Evolutionary conservation across 176 grass and related monocot species (phyloP).

Genomic region (Lolium multiflorum): DNA sequence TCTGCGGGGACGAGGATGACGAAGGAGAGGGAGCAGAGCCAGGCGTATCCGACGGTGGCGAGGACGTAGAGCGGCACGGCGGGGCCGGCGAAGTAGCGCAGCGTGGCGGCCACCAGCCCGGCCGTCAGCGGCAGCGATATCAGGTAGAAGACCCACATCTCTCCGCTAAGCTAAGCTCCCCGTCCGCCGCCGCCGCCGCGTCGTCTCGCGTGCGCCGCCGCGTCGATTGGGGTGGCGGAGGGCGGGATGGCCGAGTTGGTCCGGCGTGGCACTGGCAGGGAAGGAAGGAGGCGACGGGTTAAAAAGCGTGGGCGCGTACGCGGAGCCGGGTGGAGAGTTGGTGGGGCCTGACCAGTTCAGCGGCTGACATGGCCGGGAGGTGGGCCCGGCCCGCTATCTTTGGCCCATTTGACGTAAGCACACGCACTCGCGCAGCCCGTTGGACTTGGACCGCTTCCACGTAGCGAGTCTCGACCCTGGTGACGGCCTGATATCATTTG

Average conservation of each 20-base stretch:
- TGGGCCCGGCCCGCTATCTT: conserved; percentile 3
- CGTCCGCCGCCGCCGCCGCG: background rate
- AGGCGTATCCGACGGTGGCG: conserved; percentile 92
- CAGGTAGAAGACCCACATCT: conserved; percentile 95
- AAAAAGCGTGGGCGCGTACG: conserved; percentile 16
- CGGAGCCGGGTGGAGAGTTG: background rate
- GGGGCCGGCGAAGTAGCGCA: conserved; percentile 96
- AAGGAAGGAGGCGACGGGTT: background rate
- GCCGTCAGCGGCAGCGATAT: conserved; percentile 84
- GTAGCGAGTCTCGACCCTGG: too few relatives aligned
- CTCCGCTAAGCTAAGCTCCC: background rate
- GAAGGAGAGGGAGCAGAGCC: conserved; percentile 97
- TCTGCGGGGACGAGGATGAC: conserved; percentile 96
- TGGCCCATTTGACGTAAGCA: conserved; percentile 13
- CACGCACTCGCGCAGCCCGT: background rate
- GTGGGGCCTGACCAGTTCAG: conserved; percentile 40
- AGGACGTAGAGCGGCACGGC: conserved; percentile 79
- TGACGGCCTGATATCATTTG: background rate
- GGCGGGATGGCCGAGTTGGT: background rate
- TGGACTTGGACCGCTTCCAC: too few relatives aligned
- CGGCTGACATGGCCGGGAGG: conserved; percentile 17
- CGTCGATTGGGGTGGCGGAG: background rate
- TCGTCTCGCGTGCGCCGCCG: background rate
- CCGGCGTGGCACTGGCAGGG: too few relatives aligned
- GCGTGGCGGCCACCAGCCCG: conserved; percentile 80